These are phyloP conservation scores for Macrophomina tecta DNA, from an alignment of 2,329 filamentous ascomycete species.

Conservation along the genomic window DNA sequence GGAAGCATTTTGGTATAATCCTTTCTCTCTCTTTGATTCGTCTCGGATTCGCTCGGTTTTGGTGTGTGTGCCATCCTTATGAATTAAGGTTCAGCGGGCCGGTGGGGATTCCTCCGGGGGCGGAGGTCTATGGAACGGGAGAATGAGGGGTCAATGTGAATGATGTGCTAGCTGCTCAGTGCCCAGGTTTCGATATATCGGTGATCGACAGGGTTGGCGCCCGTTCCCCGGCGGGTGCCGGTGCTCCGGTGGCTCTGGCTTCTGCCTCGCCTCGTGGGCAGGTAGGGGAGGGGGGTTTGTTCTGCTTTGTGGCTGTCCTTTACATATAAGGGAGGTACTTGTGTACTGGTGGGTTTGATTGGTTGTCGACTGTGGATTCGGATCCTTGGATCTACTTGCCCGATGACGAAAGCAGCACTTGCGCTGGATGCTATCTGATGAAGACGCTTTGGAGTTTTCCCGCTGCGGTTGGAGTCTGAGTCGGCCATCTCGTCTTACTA, in stretches of 20 bases:
- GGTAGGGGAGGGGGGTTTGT: not conserved
- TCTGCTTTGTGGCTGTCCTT: not conserved
- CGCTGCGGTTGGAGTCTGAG: no score
- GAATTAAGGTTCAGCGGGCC: no score
- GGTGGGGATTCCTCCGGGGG: no score
- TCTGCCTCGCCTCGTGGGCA: not conserved
- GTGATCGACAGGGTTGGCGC: conserved; percentile 9
- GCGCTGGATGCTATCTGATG: no score
- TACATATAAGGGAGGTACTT: not conserved
- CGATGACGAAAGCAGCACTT: no score
- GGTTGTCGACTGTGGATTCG: no score
- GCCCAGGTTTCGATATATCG: conserved; percentile 8
- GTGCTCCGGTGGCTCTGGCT: not conserved
- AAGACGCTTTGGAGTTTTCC: no score
- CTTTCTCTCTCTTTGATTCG: not conserved
- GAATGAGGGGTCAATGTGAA: not conserved
- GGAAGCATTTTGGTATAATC: not conserved
- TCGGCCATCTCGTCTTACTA: no score
- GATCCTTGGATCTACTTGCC: no score
- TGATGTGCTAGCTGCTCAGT: not conserved
- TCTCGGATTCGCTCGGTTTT: no score
- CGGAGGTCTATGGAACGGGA: not conserved
- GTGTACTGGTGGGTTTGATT: no score
- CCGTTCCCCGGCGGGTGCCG: not conserved
- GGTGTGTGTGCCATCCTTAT: not conserved